phyloP scores from a whole-genome alignment of 345 rosid genomes.

The Hibiscus syriacus region DNA sequence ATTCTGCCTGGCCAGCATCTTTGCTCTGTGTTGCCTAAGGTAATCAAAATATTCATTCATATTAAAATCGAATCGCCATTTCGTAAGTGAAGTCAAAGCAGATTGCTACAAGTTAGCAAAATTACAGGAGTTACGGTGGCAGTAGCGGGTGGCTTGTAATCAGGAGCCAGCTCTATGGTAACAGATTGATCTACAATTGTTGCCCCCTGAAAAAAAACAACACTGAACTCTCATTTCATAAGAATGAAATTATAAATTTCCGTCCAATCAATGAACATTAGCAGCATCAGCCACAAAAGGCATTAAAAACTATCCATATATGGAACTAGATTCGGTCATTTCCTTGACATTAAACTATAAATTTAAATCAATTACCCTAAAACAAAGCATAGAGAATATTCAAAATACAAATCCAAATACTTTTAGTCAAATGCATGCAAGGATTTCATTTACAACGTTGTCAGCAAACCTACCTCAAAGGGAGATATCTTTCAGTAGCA shows the following conservation, averaged over 20 bases:
- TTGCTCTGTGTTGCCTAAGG: conserved; percentile 29
- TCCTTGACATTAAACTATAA: background rate
- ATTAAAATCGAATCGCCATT: background rate
- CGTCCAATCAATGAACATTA: background rate
- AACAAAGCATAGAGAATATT: background rate
- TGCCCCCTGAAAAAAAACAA: conserved; percentile 50
- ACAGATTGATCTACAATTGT: conserved; percentile 79
- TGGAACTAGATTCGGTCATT: background rate
- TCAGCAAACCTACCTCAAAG: background rate
- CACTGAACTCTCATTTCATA: background rate
- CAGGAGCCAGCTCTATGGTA: conserved; percentile 55
- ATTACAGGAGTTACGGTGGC: conserved; percentile 38
- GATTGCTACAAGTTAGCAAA: conserved; percentile 2
- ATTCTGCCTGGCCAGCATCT: conserved; percentile 28
- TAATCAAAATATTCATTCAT: background rate
- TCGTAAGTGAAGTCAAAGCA: background rate
- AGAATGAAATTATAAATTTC: background rate
- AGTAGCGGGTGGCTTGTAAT: conserved; percentile 51
- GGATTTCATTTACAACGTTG: background rate
- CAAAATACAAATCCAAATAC: background rate
- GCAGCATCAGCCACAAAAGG: too few relatives aligned
- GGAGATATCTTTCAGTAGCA: background rate
- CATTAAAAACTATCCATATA: too few relatives aligned
- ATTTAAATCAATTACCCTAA: background rate
- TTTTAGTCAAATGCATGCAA: background rate